Base-by-base conservation (phyloP, 495 filamentous ascomycete species). In the Daldinia bambusicola region DNA sequence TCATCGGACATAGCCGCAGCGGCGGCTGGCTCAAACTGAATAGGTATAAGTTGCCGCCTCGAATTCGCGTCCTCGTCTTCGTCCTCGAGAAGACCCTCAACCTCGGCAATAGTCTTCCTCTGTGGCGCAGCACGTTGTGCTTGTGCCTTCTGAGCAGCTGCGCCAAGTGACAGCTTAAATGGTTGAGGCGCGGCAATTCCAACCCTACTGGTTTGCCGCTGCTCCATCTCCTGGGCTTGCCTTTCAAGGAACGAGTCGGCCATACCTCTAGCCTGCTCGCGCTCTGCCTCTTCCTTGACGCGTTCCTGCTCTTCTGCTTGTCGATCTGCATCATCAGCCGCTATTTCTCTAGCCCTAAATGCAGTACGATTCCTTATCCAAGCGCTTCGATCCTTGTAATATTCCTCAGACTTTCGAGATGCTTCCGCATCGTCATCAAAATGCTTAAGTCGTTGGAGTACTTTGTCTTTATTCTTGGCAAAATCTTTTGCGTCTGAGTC, bases 131-230 rank as follows among this genome's bases (percentile, higher is more conserved):
- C 81, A 31, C 90, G 88, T 67, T 91, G 89, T 37, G 91, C 89
- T 41, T 90, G 90, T 69, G 90, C 93, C 77, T 93, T 91, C 65
- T 90, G 88, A 0, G 94, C 94, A 0, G 93, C 93, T 4, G 93
- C 92, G 60, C 94, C 93, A 41, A 99, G 91, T 0, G 93, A 96
- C 36, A 99, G 85, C 81, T 96, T 98, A 88, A 99, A 97, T 55
- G 90, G 91, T 77, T 93, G 90, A 0, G 92, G 91, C 70, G 95
- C 93, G 0, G 78, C 69, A 37, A 79, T 69, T n/a, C 83, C 80
- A 32, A 77, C 75, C 40, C 70, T 64, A 2, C 74, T 75, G 0
- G 76, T 77, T 8, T 90, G 89, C 36, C 86, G 83, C 69, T 89
- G 83, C 75, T 92, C 90, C 77, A 98, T 85, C 75, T 97, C 95